Base-by-base conservation (phyloP, 1,139 yeast genomes). In the Protomyces pachydermus region DNA sequence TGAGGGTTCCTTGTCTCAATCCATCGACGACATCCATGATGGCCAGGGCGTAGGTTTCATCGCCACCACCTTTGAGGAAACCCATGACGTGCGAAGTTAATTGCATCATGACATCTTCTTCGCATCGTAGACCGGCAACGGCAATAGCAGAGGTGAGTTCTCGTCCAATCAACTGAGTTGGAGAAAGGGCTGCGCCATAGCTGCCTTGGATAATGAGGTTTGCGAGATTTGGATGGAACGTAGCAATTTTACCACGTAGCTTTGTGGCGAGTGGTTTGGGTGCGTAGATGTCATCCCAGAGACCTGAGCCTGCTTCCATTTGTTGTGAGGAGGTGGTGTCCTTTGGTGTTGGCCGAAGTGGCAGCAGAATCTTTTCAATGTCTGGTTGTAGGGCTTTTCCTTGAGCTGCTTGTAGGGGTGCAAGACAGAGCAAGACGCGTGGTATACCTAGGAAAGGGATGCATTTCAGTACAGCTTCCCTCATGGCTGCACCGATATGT, bases 11-110 rank as follows among this genome's bases (percentile, higher is more conserved):
- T 14, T 18, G 16, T 5, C 62, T 14, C 37, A 58, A 39, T 4
- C 62, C 62, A 52, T 58, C 62, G 39, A 58, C 62, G 42, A 58
- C 56, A 12, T 45, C 62, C 14, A 58, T 58, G 52, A 58, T 58
- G 56, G 62, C 35, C 37, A 34, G 52, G 6, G 28, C 38, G 42
- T 58, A 58, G 5, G 53, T 53, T 28, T 58, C 56, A 52, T 51
- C 56, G 32, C 56, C 62, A 6, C 62, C 62, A 42, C 56, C 62
- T 38, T 58, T 58, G 23, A 58, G 45, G 28, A 58, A 46, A 3
- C 62, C 62, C 45, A 58, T 51, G 56, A 58, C 62, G 56, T 58
- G 62, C 12, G 56, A 52, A 20, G 62, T 58, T 23, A 58, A 46
- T 20, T 58, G 62, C 42, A 51, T 55, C 35, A 52, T 48, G 35